Evolutionary conservation across 192 early-diverging fungal species (phyloP), one percentile per base, ranked within the genome.

Genomic region (Linnemannia hyalina): DNA sequence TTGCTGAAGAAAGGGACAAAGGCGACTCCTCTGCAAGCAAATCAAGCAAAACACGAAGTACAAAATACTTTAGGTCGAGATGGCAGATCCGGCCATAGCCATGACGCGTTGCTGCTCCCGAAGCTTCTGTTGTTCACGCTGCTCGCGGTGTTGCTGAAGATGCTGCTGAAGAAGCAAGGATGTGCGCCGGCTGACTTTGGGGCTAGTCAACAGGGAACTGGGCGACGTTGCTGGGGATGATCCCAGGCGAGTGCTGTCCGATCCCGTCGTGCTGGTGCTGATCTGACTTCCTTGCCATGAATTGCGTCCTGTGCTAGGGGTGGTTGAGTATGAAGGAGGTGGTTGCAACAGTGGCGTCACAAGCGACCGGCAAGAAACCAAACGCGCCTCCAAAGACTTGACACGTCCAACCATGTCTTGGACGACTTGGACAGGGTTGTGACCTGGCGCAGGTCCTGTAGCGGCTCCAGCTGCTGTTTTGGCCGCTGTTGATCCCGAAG

Each of bases 321-420:
- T 88, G 40, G 89, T 85, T 0, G 85, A 88, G 38, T 89, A 89
- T 9, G 89, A 89, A 35, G 89, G 89, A 16, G 93, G 92, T 44
- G 93, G 91, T 20, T 91, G 91, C 42, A 96, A 77, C 54, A 96
- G 69, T 42, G 95, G 95, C 4, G 95, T 94, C 65, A 96, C 95
- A 70, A 95, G 90, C 23, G 92, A 94, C 20, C 95, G 94, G 52
- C 94, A 94, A 29, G 94, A 94, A 6, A 92, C 92, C 47, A 96
- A 85, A 41, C 95, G 92, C 13, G 94, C 89, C 86, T 96, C 95
- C 75, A 96, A 81, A 55, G 92, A 91, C 92, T 93, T 95, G 65
- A 95, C 95, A 26, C 95, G 89, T 40, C 93, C 91, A 75, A 96
- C 95, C 87, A 96, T 95, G 42, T 95, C 93, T 75, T 95, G 94